Evolutionary conservation across 2,329 filamentous ascomycete species (phyloP), one percentile per base, ranked within the genome.

Genomic region (Talaromyces albobiverticillius): DNA sequence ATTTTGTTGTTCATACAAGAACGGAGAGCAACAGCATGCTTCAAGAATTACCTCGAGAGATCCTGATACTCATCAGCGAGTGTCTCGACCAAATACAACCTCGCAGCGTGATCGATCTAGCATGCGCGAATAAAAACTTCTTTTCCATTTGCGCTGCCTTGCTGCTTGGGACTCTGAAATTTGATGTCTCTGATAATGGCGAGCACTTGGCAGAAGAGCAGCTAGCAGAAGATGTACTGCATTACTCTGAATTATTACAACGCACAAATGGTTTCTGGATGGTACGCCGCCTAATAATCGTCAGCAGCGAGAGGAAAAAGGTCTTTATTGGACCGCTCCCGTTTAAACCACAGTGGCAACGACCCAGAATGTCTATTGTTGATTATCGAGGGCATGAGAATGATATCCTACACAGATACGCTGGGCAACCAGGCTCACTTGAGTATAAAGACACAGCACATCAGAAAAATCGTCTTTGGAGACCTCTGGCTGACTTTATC

Each of bases 371-470:
- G 23, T 13, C 5, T 31, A 14, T 13, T 16, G 9, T 4, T 31
- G 10, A 9, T 18, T 46, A 32, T 22, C 7, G 29, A 46, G 43
- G 29, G 4, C 10, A n/a, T 46, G 43, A 46, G 16, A 10, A 32
- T 14, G 11, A 46, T 4, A 20, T 14, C 18, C 26, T 46, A 8
- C 25, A 45, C n/a, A 26, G 3, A 9, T 23, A 14, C 2, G 42
- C 23, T 26, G 2, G 6, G n/a, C 11, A 16, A 29, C 42, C 42
- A 31, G 42, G 42, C 25, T 14, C 11, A 14, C n/a, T 26, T 20
- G 18, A 45, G 42, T 31, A 45, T 45, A 29, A 45, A 45, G 43
- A 46, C n/a, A 46, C n/a, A 22, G 43, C 16, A 5, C 26, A 46
- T 14, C 26, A 46, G 26, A 34, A 31, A 16, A 34, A 34, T 10